Conservation (phyloP, 805 yeast genomes). For the Sugiyamaella boreocaroliniensis region DNA sequence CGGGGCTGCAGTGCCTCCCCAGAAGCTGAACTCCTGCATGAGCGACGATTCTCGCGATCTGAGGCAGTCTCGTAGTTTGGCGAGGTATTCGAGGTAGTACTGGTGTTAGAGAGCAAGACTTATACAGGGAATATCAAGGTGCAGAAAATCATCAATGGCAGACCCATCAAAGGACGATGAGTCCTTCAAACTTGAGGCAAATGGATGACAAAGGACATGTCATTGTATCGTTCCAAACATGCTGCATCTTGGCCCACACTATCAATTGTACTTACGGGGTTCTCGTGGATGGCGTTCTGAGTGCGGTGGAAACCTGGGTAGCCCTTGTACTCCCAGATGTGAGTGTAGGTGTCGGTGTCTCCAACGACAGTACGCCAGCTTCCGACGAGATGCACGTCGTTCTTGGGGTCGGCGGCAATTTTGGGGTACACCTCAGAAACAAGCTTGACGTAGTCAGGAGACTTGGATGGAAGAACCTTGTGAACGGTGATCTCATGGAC, state of each 20-base stretch:
- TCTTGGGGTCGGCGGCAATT: conserved; percentile 28
- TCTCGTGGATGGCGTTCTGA: conserved; percentile 29
- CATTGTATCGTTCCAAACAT: background rate
- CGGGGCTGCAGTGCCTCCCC: conserved; percentile 42
- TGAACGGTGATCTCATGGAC: conserved; percentile 37
- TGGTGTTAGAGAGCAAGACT: background rate
- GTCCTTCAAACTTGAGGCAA: too few species aligned
- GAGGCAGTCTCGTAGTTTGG: conserved; percentile 28
- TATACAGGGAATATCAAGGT: background rate
- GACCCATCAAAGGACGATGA: too few species aligned
- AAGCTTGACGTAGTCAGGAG: conserved; percentile 32
- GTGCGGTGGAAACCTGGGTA: conserved; percentile 36
- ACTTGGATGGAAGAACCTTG: conserved; percentile 31
- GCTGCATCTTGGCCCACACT: background rate
- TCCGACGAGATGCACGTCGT: conserved; percentile 35
- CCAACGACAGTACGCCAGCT: conserved; percentile 39
- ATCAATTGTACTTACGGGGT: conserved; percentile 10
- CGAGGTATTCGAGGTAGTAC: conserved; percentile 26
- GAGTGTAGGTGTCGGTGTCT: conserved; percentile 36
- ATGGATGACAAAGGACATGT: too few species aligned
- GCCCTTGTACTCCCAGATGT: conserved; percentile 40
- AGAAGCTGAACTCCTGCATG: conserved; percentile 39
- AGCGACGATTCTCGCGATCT: conserved; percentile 31
- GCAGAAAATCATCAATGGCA: too few species aligned
- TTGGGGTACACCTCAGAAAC: conserved; percentile 30